Base-by-base conservation (phyloP, 306 rosid species). In the Hylodesmum podocarpum region DNA sequence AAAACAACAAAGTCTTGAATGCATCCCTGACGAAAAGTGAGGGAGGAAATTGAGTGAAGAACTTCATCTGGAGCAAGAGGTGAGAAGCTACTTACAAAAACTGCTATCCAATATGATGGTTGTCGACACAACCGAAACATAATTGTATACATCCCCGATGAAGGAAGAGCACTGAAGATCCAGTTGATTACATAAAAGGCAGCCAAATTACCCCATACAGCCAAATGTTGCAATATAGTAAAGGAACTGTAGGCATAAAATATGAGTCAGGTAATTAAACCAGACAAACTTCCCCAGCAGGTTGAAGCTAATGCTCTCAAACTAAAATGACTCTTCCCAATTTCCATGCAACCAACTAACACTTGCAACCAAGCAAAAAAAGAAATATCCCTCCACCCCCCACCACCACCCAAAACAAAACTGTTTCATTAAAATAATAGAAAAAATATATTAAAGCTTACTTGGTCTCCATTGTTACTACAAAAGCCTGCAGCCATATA, bases 401-500 rank as follows among this genome's bases (percentile, higher is more conserved):
- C 21, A 27, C 3, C 63, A 9, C 33, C 63, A 25, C n/a, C 1
- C 16, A 36, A 34, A 63, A 34, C 12, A 24, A 19, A 69, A 47
- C 33, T 8, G 14, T 46, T 41, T 31, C 46, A 29, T 55, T 70
- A 39, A n/a, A n/a, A 75, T 29, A 79, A 62, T 16, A 51, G 72
- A 70, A 51, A 76, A 54, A 64, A 47, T n/a, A 78, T 9, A 57
- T 28, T 77, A 28, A 51, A 79, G 78, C 99, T 87, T 91, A 95
- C 99, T 89, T 95, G 81, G 99, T 95, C 82, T 95, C 99, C 85
- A 92, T 81, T 65, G 87, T 64, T 83, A 95, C 87, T 12, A 95
- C 97, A 84, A 92, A 89, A 81, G 97, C 99, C 83, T 95, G 99
- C 91, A 95, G 83, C 99, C 99, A 95, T 72, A 92, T 89, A 79